Conservation (phyloP, 2,329 filamentous ascomycete species). For the Cladophialophora yegresii region DNA sequence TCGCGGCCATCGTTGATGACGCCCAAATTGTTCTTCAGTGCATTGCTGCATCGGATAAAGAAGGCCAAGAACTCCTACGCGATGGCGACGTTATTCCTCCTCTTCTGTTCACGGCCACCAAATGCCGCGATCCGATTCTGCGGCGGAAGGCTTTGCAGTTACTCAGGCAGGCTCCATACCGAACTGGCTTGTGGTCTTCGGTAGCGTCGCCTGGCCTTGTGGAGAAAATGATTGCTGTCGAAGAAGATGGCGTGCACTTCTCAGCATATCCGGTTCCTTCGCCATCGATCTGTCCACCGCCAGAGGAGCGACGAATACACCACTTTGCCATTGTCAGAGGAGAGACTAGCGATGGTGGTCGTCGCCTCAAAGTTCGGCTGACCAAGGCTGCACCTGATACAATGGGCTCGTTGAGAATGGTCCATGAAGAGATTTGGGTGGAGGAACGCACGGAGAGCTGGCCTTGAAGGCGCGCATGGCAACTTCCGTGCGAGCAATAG, state of each 20-base stretch:
- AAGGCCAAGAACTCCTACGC: slow-evolving; percentile 28
- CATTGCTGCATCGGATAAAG: not conserved
- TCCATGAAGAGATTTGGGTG: slow-evolving; percentile 21
- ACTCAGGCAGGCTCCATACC: slow-evolving; percentile 23
- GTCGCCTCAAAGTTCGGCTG: slow-evolving; percentile 18
- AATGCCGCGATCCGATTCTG: slow-evolving; percentile 41
- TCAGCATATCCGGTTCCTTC: not conserved
- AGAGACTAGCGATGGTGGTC: not conserved
- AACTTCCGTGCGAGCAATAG: not conserved
- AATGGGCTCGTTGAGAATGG: slow-evolving; percentile 12
- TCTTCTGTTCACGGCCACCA: slow-evolving; percentile 41
- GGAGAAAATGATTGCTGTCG: slow-evolving; percentile 22
- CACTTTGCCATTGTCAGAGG: slow-evolving; percentile 18
- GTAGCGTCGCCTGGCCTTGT: slow-evolving; percentile 16
- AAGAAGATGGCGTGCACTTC: slow-evolving; percentile 17
- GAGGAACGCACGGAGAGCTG: slow-evolving; percentile 9
- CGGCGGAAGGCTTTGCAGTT: slow-evolving; percentile 36
- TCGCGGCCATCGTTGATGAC: slow-evolving; percentile 21
- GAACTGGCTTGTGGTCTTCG: slow-evolving; percentile 27
- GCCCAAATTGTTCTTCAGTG: slow-evolving; percentile 17
- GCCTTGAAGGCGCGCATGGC: not conserved
- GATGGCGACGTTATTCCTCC: slow-evolving; percentile 41
- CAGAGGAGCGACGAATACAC: slow-evolving; percentile 22
- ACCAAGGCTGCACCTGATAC: slow-evolving; percentile 9
- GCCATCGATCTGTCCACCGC: not conserved